These are phyloP conservation scores for Neoboletus magnificus DNA, from an alignment of 768 basidiomycete genomes.

Conservation along the genomic window DNA sequence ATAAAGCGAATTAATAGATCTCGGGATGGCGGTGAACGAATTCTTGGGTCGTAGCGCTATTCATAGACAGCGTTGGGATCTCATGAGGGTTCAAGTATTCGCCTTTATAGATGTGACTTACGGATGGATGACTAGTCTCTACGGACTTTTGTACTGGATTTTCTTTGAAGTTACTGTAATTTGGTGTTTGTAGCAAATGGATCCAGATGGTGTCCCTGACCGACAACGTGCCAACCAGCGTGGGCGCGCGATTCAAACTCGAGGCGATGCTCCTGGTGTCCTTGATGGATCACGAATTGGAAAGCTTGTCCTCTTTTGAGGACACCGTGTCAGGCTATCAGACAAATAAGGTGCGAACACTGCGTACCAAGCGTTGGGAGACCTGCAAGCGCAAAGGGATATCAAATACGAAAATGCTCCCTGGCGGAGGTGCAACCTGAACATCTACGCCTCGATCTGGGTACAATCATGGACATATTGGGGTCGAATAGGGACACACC, in stretches of 20 bases:
- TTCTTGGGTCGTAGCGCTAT: slow-evolving; percentile 10
- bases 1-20: slow-evolving; percentile 3
- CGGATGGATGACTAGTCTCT: slow-evolving; percentile 4
- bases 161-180: slow-evolving; percentile 3
- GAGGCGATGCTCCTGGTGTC: slow-evolving; percentile 16
- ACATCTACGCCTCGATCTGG: slow-evolving; percentile 7
- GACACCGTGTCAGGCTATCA: slow-evolving; percentile 3
- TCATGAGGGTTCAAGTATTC: slow-evolving; percentile 7
- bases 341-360: slow-evolving; percentile 12
- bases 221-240: slow-evolving; percentile 17
- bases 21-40: slow-evolving; percentile 7
- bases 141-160: neutral
- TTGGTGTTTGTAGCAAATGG: neutral
- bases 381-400: slow-evolving; percentile 10
- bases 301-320: slow-evolving; percentile 4
- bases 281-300: slow-evolving; percentile 13
- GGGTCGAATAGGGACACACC: slow-evolving; percentile 6
- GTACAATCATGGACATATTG: slow-evolving; percentile 7
- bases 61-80: slow-evolving; percentile 18
- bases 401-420: slow-evolving; percentile 21
- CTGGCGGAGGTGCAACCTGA: neutral
- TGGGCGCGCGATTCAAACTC: slow-evolving; percentile 12
- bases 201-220: neutral
- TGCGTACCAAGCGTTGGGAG: slow-evolving; percentile 9
- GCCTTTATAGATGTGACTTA: slow-evolving; percentile 20